Base-by-base conservation (phyloP, 352 stramenopile species). In the Phytophthora pluvialis region DNA sequence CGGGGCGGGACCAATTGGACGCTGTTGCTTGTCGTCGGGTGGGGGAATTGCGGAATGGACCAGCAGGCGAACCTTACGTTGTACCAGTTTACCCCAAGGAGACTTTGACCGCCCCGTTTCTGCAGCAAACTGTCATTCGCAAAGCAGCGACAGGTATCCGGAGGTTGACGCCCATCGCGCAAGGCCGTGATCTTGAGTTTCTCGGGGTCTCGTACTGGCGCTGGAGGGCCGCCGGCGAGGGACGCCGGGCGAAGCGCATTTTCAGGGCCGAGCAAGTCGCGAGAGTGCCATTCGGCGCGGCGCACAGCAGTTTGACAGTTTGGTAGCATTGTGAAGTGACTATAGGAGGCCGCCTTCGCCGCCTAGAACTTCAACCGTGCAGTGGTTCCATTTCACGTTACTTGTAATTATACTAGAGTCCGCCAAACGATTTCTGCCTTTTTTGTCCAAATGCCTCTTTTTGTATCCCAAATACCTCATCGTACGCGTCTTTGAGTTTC, bases 31-130 rank as follows among this genome's bases (percentile, higher is more conserved):
- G 28, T 56, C 33, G 5, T 56, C 25, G 38, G 11, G 33, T 58
- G 15, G 31, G 53, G 11, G 62, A 70, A 58, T 70, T 62, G 64
- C 32, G 29, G 44, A 71, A 42, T 66, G 57, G 51, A 25, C 56
- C 32, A 13, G 15, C 43, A 52, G 44, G 35, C 47, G 35, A 18
- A 50, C 25, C 11, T 39, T 42, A 5, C 35, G 35, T 26, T 25
- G 45, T 43, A 25, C 5, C 13, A 5, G 31, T 21, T 21, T 2
- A 21, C 21, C 21, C 21, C 21, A 21, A 21, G 21, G 21, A 21
- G 21, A 21, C 21, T 21, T 21, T 21, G 21, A 2, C 21, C 1
- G 21, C 21, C 21, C 33, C 33, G 56, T 55, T 64, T 64, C 44
- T 64, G 26, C 33, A 36, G 21, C 38, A 44, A 45, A 47, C 47